Conservation (phyloP, 805 yeast genomes). For the Wickerhamiella alocasiicola region DNA sequence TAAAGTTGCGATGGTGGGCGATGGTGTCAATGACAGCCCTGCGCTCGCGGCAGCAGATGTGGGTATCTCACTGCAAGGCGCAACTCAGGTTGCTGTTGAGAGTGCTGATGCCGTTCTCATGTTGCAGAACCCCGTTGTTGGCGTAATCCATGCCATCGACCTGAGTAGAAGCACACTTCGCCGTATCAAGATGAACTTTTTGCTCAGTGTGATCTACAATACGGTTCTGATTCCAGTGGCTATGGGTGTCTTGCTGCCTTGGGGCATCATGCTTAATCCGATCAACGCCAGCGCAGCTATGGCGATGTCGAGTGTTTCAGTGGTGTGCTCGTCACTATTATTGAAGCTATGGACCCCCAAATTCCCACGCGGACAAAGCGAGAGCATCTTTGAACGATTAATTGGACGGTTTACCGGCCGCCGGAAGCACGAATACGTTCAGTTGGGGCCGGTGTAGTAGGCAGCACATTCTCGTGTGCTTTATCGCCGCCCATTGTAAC, state of each 20-base stretch:
- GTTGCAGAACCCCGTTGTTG: slow-evolving; percentile 27
- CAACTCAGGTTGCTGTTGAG: slow-evolving; percentile 92
- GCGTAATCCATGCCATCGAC: slow-evolving; percentile 42
- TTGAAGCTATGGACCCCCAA: slow-evolving; percentile 41
- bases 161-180: slow-evolving; percentile 58
- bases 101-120: slow-evolving; percentile 83
- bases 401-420: too few species aligned
- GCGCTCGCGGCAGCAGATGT: slow-evolving; percentile 80
- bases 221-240: slow-evolving; percentile 86
- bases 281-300: slow-evolving; percentile 85
- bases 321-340: slow-evolving; percentile 64
- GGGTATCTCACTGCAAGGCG: slow-evolving; percentile 84
- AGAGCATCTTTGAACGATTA: too few species aligned
- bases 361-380: too few species aligned
- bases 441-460: too few species aligned
- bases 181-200: slow-evolving; percentile 67
- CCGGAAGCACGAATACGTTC: too few species aligned
- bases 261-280: slow-evolving; percentile 64
- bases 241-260: slow-evolving; percentile 78
- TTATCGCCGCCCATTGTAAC: too few species aligned
- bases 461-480: too few species aligned
- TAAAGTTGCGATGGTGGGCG: slow-evolving; percentile 83
- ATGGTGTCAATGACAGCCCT: slow-evolving; percentile 96
- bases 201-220: slow-evolving; percentile 81
- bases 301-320: slow-evolving; percentile 88